A percentile compares a stretch with the other conserved stretches of the same genome.
phyloP scores from a whole-genome alignment of 495 filamentous ascomycete species.

The Aspergillus homomorphus region DNA sequence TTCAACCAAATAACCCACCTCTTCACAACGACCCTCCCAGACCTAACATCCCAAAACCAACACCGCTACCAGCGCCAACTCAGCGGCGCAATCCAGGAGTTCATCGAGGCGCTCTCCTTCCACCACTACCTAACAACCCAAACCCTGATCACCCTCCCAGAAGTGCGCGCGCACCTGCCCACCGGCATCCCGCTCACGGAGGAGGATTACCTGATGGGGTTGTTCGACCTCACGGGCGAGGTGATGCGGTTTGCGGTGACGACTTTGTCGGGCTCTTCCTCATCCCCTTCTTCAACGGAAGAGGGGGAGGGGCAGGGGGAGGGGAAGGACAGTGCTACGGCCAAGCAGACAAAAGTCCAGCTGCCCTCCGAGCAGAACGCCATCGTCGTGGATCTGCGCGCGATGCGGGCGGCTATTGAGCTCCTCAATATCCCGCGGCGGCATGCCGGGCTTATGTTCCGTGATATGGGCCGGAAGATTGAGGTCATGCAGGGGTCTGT shows the following conservation, averaged over 20 bases:
- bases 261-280: slow-evolving; percentile 46
- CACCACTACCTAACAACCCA: slow-evolving; percentile 81
- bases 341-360: background rate
- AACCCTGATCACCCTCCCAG: slow-evolving; percentile 61
- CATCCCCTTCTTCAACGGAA: too few species aligned
- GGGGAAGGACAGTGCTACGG: background rate
- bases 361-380: slow-evolving; percentile 30
- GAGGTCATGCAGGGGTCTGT: slow-evolving; percentile 85
- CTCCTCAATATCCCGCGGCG: slow-evolving; percentile 52
- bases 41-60: slow-evolving; percentile 74
- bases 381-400: slow-evolving; percentile 71
- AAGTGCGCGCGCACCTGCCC: slow-evolving; percentile 52
- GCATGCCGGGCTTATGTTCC: slow-evolving; percentile 40
- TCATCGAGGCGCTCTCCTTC: slow-evolving; percentile 83
- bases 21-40: slow-evolving; percentile 63
- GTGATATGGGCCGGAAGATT: slow-evolving; percentile 73
- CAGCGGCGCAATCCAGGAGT: slow-evolving; percentile 79
- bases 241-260: slow-evolving; percentile 95
- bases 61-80: slow-evolving; percentile 80
- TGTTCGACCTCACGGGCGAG: slow-evolving; percentile 91
- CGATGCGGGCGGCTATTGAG: slow-evolving; percentile 71
- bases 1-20: slow-evolving; percentile 64
- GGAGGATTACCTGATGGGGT: slow-evolving; percentile 84
- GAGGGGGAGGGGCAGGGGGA: background rate
- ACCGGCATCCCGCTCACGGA: slow-evolving; percentile 60